These are phyloP conservation scores for Ulota crispa DNA, from an alignment of 225 moss, liverwort and hornwort species.

Conservation along the genomic window DNA sequence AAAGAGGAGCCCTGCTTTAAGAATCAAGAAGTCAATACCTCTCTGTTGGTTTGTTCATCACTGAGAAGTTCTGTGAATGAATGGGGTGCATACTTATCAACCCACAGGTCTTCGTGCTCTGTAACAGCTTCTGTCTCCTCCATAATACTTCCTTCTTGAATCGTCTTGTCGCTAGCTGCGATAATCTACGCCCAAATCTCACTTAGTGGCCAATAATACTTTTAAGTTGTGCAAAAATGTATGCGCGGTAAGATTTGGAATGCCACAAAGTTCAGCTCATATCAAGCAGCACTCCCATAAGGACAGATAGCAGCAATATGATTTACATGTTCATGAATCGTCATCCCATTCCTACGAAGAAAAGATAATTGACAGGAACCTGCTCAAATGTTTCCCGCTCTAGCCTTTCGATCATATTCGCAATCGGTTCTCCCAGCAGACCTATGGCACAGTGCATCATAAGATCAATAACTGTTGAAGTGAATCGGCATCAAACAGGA, in stretches of 20 bases:
- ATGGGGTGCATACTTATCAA: conserved; percentile 90
- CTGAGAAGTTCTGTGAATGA: conserved; percentile 93
- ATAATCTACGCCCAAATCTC: conserved; percentile 47
- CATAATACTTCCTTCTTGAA: conserved; percentile 23
- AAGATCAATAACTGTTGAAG: neutral
- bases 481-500: neutral
- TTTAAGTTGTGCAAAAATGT: neutral
- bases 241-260: neutral
- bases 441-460: conserved; percentile 43
- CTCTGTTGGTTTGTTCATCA: conserved; percentile 95
- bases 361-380: conserved; percentile 35
- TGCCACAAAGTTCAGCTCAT: conserved; percentile 1
- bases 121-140: conserved; percentile 26
- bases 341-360: conserved; percentile 3
- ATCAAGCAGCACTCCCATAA: neutral
- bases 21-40: conserved; percentile 45
- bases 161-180: conserved; percentile 54
- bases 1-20: neutral
- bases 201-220: neutral
- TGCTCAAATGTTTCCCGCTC: conserved; percentile 71
- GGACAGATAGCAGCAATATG: neutral
- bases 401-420: conserved; percentile 68
- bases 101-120: conserved; percentile 83
- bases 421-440: conserved; percentile 76
- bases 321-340: neutral